Percentiles rank a stretch among this genome's conserved stretches.
Conservation (phyloP, 169 alveolate species). For the Plasmodium knowlesi region DNA sequence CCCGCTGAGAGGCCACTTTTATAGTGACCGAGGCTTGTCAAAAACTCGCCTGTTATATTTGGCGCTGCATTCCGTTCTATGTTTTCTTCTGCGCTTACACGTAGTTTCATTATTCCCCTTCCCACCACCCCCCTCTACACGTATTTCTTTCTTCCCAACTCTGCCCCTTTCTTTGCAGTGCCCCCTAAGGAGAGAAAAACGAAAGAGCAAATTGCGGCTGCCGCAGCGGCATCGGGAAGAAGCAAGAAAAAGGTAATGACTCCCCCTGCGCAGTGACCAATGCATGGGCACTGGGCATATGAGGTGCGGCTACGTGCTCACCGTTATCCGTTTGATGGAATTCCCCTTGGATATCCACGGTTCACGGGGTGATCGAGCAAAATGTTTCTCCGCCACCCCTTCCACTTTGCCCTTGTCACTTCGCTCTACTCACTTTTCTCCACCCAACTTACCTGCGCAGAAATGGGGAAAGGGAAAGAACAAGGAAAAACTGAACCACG, state of each 20-base stretch:
- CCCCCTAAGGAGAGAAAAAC: conserved; percentile 77
- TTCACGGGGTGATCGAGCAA: not conserved
- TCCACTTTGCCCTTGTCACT: too few species aligned
- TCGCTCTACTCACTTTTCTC: not conserved
- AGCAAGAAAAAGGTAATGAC: conserved; percentile 63
- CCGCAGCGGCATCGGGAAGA: conserved; percentile 79
- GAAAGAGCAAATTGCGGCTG: conserved; percentile 76
- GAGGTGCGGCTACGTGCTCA: too few species aligned
- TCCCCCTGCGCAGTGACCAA: not conserved
- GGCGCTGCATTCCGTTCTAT: not conserved
- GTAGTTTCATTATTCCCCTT: not conserved
- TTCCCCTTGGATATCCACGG: not conserved
- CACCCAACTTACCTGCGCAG: conserved; percentile 69
- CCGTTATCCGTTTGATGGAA: too few species aligned
- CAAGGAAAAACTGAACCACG: conserved; percentile 96
- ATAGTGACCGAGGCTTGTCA: not conserved
- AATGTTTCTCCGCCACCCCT: not conserved
- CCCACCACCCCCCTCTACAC: conserved; percentile 75
- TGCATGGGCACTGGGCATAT: not conserved
- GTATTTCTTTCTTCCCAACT: too few species aligned
- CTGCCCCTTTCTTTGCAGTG: too few species aligned
- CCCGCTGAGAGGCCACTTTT: not conserved
- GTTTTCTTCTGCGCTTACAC: not conserved
- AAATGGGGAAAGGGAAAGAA: conserved; percentile 93
- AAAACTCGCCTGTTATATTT: not conserved